Conservation (phyloP, 805 yeast genomes). For the Hanseniaspora jakobsenii region DNA sequence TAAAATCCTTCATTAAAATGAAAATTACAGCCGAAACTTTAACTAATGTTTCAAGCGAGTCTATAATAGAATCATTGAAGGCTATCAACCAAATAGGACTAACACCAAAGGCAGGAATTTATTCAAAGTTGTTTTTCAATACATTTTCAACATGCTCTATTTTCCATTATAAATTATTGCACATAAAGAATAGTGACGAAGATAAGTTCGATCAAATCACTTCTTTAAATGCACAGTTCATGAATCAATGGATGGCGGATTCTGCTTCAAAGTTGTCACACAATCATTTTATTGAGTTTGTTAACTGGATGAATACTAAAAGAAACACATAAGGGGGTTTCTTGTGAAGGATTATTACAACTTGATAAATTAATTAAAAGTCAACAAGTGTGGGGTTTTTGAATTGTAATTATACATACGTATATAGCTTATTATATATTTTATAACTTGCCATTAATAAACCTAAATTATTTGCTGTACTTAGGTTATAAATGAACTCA, state of each 20-base stretch:
- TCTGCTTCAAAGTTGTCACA: conserved; percentile 39
- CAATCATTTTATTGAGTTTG: conserved; percentile 57
- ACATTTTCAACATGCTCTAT: conserved; percentile 44
- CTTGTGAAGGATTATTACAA: no score
- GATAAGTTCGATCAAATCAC: conserved; percentile 32
- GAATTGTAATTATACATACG: no score
- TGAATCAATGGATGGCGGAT: conserved; percentile 50
- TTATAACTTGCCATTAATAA: no score
- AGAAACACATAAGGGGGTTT: conserved; percentile 24
- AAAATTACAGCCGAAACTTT: conserved; percentile 26
- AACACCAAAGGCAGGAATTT: conserved; percentile 28
- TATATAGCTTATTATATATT: no score
- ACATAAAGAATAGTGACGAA: conserved; percentile 25
- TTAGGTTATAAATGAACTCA: no score
- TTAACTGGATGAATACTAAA: conserved; percentile 64
- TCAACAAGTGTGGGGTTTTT: not conserved
- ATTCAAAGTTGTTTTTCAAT: conserved; percentile 36
- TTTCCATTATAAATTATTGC: conserved; percentile 46
- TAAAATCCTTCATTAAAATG: conserved; percentile 51
- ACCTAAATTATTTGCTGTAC: no score
- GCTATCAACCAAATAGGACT: conserved; percentile 35
- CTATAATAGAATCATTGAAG: conserved; percentile 25
- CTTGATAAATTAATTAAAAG: no score
- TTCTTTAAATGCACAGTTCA: conserved; percentile 42
- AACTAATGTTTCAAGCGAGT: conserved; percentile 18